Evolutionary conservation across 768 basidiomycete species (phyloP).

Genomic region (Trametes gibbosa): DNA sequence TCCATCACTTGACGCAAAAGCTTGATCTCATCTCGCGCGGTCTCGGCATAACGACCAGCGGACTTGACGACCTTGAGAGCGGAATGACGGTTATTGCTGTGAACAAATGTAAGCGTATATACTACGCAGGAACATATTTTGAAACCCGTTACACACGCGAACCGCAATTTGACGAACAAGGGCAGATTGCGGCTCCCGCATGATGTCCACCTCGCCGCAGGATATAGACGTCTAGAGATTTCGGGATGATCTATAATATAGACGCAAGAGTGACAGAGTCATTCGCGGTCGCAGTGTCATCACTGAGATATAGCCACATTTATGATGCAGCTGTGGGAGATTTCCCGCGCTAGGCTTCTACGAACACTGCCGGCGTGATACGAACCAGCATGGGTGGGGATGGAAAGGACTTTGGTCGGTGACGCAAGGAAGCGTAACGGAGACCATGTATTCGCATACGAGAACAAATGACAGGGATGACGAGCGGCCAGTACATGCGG

Average conservation of each 20-base stretch:
- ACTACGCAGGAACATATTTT: neutral
- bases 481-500: conserved; percentile 4
- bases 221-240: neutral
- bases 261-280: too few relatives aligned
- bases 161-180: neutral
- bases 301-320: neutral
- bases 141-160: neutral
- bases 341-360: neutral
- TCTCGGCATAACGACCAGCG: conserved; percentile 92
- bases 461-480: conserved; percentile 1
- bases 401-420: neutral
- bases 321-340: neutral
- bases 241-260: too few relatives aligned
- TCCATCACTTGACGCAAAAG: conserved; percentile 74
- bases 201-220: neutral
- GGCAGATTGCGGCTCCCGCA: neutral
- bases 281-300: too few relatives aligned
- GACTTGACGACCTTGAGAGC: conserved; percentile 96
- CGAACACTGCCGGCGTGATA: neutral
- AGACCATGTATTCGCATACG: neutral
- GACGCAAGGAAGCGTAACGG: neutral
- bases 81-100: conserved; percentile 71
- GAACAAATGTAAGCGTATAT: conserved; percentile 16
- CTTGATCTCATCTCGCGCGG: conserved; percentile 95
- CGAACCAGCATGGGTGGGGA: neutral